Evolutionary conservation across 495 filamentous ascomycete genomes (phyloP).

Genomic region (Talaromyces nanjingensis): DNA sequence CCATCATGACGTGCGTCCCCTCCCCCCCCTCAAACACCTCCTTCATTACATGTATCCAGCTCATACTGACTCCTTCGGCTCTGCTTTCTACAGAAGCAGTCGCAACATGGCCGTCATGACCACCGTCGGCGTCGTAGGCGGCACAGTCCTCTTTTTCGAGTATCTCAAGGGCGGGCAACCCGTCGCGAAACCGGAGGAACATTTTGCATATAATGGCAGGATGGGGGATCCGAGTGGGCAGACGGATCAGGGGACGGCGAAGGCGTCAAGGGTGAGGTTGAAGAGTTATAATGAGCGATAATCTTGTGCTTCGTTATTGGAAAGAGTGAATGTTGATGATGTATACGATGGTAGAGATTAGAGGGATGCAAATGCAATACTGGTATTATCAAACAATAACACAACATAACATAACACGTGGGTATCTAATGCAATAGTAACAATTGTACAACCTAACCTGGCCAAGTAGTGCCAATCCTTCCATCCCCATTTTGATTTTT

Average conservation of each 20-base stretch:
- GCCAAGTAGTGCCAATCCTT: background rate
- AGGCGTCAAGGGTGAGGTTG: background rate
- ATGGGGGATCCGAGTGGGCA: background rate
- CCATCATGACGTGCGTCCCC: background rate
- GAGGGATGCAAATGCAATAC: background rate
- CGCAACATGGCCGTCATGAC: slow-evolving; percentile 16
- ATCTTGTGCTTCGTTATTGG: no score
- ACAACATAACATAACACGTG: background rate
- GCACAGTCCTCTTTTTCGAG: slow-evolving; percentile 14
- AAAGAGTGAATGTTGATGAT: no score
- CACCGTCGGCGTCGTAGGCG: slow-evolving; percentile 15
- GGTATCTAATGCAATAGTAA: slow-evolving; percentile 9
- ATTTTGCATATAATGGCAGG: background rate
- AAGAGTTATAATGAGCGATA: slow-evolving; percentile 4
- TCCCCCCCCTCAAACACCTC: no score
- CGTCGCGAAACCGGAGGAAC: background rate
- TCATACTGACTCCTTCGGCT: background rate
- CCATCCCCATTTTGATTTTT: background rate
- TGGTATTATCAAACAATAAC: background rate
- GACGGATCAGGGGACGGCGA: slow-evolving; percentile 9
- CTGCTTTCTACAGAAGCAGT: slow-evolving; percentile 6
- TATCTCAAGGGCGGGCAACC: background rate
- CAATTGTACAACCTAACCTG: background rate
- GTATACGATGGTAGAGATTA: background rate
- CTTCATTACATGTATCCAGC: no score